A percentile compares a stretch with the other conserved stretches of the same genome.
Evolutionary conservation across 345 rosid genomes (phyloP).

Genomic region (Citrus sp.): DNA sequence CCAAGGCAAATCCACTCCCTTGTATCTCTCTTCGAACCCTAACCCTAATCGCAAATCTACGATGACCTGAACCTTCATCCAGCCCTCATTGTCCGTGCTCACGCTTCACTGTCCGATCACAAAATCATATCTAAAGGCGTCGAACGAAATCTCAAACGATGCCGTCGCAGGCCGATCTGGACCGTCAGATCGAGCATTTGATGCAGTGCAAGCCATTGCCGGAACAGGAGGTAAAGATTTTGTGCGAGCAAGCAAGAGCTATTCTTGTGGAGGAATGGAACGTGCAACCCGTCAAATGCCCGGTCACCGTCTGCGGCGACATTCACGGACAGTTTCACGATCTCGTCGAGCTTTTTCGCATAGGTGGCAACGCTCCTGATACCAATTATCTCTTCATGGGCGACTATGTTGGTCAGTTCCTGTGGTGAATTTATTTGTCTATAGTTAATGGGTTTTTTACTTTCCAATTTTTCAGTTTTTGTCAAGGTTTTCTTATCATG

Average conservation of each 20-base stretch:
- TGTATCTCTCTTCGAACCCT: constrained; percentile 14
- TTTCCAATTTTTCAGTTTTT: too few species aligned
- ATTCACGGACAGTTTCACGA: constrained; percentile 55
- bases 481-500: neutral
- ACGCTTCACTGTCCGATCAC: constrained; percentile 10
- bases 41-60: neutral
- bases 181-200: constrained; percentile 54
- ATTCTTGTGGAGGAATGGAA: constrained; percentile 56
- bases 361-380: constrained; percentile 51
- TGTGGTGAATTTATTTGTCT: neutral
- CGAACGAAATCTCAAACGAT: constrained; percentile 11
- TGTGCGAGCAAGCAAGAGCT: constrained; percentile 47
- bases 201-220: constrained; percentile 58
- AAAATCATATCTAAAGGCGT: neutral
- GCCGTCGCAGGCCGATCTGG: constrained; percentile 51
- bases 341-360: constrained; percentile 54
- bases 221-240: constrained; percentile 44
- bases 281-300: constrained; percentile 51
- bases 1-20: constrained; percentile 16
- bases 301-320: constrained; percentile 56
- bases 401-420: constrained; percentile 46
- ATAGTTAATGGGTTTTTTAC: neutral
- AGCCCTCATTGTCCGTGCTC: neutral
- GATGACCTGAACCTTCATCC: constrained; percentile 17
- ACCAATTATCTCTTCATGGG: constrained; percentile 60